Percentiles rank a stretch among this genome's conserved stretches.
These are phyloP conservation scores for Aegilops umbellulata DNA, from an alignment of 176 grass and related monocot species.

Conservation along the genomic window DNA sequence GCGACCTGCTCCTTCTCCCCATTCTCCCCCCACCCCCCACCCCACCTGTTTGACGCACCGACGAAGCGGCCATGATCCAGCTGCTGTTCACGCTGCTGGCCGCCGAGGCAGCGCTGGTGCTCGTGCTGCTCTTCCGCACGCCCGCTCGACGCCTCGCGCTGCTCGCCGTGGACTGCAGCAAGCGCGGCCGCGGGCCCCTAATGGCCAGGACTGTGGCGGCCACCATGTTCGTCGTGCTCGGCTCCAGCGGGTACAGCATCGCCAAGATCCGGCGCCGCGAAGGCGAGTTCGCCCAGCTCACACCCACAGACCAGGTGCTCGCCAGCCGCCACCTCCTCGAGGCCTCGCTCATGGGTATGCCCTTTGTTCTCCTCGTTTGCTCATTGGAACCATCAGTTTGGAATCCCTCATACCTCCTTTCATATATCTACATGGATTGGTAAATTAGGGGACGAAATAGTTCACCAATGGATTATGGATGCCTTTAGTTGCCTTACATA, in stretches of 20 bases:
- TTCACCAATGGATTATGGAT: neutral
- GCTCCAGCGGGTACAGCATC: conserved; percentile 53
- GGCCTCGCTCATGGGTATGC: conserved; percentile 61
- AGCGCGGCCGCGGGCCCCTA: conserved; percentile 57
- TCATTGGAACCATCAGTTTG: neutral
- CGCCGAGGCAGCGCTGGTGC: conserved; percentile 51
- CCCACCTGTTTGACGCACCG: neutral
- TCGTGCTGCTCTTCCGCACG: conserved; percentile 59
- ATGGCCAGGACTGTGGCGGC: conserved; percentile 56
- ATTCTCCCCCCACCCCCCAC: too few species aligned
- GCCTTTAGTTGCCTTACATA: neutral
- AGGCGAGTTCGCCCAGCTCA: conserved; percentile 38
- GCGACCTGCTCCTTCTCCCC: neutral
- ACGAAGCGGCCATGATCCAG: conserved; percentile 49
- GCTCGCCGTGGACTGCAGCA: conserved; percentile 46
- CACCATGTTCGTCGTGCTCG: conserved; percentile 51
- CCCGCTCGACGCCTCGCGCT: conserved; percentile 43
- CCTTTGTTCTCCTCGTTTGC: neutral
- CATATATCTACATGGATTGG: neutral
- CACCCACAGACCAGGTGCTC: conserved; percentile 69
- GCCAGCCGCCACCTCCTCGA: conserved; percentile 64
- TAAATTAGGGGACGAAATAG: neutral
- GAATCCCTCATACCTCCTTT: neutral
- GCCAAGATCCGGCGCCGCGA: conserved; percentile 50
- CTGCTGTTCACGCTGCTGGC: conserved; percentile 55